Evolutionary conservation across 495 filamentous ascomycete species (phyloP).

Genomic region (Pseudomonodictys pantanalensis): DNA sequence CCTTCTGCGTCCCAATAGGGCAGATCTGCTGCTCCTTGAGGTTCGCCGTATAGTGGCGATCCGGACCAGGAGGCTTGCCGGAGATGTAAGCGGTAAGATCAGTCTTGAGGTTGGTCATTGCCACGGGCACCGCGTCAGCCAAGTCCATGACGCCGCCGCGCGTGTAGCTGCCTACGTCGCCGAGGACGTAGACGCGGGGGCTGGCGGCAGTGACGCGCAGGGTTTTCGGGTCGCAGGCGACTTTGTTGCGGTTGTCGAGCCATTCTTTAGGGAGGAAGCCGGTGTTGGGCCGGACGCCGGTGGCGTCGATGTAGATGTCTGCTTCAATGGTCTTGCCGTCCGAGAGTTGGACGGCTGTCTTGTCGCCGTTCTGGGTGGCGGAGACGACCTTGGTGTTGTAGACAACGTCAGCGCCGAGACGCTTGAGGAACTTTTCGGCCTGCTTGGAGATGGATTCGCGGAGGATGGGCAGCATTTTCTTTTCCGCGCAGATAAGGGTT

Average conservation of each 20-base stretch:
- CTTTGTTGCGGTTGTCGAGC: conserved; percentile 41
- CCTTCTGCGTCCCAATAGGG: conserved; percentile 53
- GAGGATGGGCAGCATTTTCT: conserved; percentile 49
- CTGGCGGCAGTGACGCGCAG: conserved; percentile 51
- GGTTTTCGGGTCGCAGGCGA: conserved; percentile 45
- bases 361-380: conserved; percentile 29
- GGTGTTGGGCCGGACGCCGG: conserved; percentile 49
- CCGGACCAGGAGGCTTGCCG: conserved; percentile 12
- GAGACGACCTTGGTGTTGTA: conserved; percentile 49
- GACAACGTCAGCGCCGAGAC: conserved; percentile 45
- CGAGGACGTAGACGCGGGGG: conserved; percentile 48
- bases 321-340: conserved; percentile 44
- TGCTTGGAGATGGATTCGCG: conserved; percentile 40
- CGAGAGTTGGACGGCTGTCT: conserved; percentile 36
- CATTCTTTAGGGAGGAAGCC: conserved; percentile 42
- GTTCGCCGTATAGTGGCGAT: conserved; percentile 37
- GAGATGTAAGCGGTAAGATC: conserved; percentile 40
- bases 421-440: conserved; percentile 45
- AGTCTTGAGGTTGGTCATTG: conserved; percentile 49
- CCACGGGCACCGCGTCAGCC: conserved; percentile 44
- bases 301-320: conserved; percentile 53
- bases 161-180: conserved; percentile 44
- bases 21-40: conserved; percentile 45
- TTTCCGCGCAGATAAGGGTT: conserved; percentile 44
- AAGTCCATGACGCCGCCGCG: conserved; percentile 46